Conservation (phyloP, 1,139 yeast genomes). For the Blastobotrys proliferans region DNA sequence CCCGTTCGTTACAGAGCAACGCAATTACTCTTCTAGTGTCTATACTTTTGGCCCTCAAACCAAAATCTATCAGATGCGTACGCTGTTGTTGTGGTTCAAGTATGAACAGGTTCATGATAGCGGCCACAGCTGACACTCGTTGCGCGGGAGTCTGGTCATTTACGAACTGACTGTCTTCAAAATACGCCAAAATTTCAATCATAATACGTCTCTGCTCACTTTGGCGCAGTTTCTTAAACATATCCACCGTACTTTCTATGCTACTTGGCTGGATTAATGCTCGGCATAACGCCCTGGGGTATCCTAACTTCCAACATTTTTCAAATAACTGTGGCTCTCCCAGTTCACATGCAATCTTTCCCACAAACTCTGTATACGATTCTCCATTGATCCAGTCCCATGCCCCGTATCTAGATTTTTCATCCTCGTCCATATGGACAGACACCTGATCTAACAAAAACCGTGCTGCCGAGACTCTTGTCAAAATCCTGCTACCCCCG, state of each 20-base stretch:
- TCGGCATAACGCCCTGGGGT: slow-evolving; percentile 9
- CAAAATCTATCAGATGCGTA: slow-evolving; percentile 8
- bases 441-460: slow-evolving; percentile 13
- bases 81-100: no score
- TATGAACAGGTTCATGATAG: slow-evolving; percentile 8
- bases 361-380: slow-evolving; percentile 14
- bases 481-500: slow-evolving; percentile 20
- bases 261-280: neutral
- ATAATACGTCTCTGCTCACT: slow-evolving; percentile 16
- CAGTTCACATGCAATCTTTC: slow-evolving; percentile 15
- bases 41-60: slow-evolving; percentile 10
- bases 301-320: slow-evolving; percentile 18
- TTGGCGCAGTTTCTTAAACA: slow-evolving; percentile 12
- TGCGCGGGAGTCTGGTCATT: slow-evolving; percentile 2
- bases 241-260: slow-evolving; percentile 4
- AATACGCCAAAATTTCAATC: slow-evolving; percentile 13
- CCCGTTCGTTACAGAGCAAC: slow-evolving; percentile 6
- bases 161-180: slow-evolving; percentile 5
- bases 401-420: slow-evolving; percentile 5
- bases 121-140: slow-evolving; percentile 12
- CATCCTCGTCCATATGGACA: slow-evolving; percentile 9
- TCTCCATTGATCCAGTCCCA: slow-evolving; percentile 20
- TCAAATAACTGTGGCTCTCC: slow-evolving; percentile 14
- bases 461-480: slow-evolving; percentile 17
- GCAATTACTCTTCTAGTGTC: slow-evolving; percentile 16